These are phyloP conservation scores for Aspergillus spinulosporus DNA, from an alignment of 2,329 filamentous ascomycete species.

Conservation along the genomic window DNA sequence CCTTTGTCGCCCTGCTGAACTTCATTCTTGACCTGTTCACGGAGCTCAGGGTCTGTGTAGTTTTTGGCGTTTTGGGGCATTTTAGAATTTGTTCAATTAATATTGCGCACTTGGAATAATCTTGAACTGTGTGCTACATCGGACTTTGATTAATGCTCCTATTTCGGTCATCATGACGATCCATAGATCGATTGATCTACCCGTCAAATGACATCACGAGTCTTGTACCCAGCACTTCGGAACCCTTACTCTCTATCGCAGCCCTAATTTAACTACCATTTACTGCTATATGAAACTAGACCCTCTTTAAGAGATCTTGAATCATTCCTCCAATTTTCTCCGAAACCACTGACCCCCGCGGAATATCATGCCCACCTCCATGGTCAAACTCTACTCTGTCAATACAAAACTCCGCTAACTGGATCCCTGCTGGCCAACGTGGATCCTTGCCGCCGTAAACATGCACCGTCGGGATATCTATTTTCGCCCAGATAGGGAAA, in stretches of 20 bases:
- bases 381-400: conserved; percentile 5
- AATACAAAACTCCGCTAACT: conserved; percentile 9
- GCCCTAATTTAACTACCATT: neutral
- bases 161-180: neutral
- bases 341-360: neutral
- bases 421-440: conserved; percentile 1
- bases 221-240: neutral
- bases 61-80: conserved; percentile 42
- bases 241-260: neutral
- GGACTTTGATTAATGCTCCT: neutral
- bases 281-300: neutral
- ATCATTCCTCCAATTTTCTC: neutral
- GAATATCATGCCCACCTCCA: conserved; percentile 12
- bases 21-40: conserved; percentile 50
- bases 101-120: too few species aligned
- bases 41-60: conserved; percentile 49
- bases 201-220: conserved; percentile 2
- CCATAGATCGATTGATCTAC: neutral
- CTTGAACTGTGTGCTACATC: neutral
- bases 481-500: neutral
- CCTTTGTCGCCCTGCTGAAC: conserved; percentile 49
- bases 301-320: neutral
- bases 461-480: conserved; percentile 4
- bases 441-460: conserved; percentile 8
- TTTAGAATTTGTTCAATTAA: neutral